These are phyloP conservation scores for Saitozyma sp. DNA, from an alignment of 768 basidiomycete species.

Conservation along the genomic window DNA sequence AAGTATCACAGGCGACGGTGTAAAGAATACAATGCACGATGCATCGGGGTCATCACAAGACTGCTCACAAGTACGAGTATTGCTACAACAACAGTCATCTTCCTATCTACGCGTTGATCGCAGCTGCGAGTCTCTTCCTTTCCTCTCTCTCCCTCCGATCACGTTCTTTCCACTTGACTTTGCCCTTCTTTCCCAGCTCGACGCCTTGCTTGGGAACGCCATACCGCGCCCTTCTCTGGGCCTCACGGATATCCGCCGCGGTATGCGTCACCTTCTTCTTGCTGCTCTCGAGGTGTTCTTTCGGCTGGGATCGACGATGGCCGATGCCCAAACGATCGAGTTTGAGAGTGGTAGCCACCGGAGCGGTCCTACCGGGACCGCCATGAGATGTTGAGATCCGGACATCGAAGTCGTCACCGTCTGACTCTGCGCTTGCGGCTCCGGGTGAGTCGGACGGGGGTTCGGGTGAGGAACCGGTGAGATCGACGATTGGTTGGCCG, in stretches of 20 bases:
- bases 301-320: slow-evolving; percentile 15
- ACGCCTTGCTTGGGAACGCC: slow-evolving; percentile 7
- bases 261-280: slow-evolving; percentile 39
- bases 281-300: slow-evolving; percentile 4
- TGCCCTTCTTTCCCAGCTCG: slow-evolving; percentile 45
- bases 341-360: slow-evolving; percentile 41
- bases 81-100: no score
- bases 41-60: no score
- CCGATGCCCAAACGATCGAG: slow-evolving; percentile 43
- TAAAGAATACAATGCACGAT: no score
- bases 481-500: slow-evolving; percentile 22
- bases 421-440: neutral
- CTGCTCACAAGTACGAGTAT: no score
- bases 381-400: neutral
- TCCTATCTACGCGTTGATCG: no score
- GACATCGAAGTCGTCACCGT: no score
- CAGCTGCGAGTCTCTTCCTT: slow-evolving; percentile 20
- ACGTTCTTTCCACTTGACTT: slow-evolving; percentile 40
- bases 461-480: slow-evolving; percentile 20
- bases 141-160: slow-evolving; percentile 43
- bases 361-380: slow-evolving; percentile 45
- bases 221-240: slow-evolving; percentile 26
- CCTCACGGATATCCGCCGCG: slow-evolving; percentile 28
- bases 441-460: slow-evolving; percentile 2
- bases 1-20: no score